phyloP scores from a whole-genome alignment of 768 basidiomycete genomes.

The Kondoa subrosea region DNA sequence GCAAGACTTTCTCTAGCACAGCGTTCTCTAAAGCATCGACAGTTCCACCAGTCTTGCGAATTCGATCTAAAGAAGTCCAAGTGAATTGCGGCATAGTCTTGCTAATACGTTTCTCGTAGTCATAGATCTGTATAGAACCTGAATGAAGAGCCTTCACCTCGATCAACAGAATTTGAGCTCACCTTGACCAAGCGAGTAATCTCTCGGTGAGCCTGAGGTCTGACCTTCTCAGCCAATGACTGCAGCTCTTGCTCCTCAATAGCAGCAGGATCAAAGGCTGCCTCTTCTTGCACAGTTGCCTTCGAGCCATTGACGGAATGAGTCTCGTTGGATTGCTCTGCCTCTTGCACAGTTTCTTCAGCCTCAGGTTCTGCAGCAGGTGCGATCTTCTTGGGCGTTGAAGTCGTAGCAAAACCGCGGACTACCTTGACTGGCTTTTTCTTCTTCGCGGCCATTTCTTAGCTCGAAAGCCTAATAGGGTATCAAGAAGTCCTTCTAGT shows the following conservation, averaged over 20 bases:
- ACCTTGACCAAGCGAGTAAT: conserved; percentile 57
- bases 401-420: neutral
- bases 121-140: conserved; percentile 46
- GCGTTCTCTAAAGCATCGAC: neutral
- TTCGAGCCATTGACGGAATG: neutral
- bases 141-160: neutral
- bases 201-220: conserved; percentile 79
- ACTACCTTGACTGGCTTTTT: neutral
- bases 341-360: no score
- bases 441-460: neutral
- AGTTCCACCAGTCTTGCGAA: neutral
- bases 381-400: neutral
- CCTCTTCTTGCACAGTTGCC: neutral
- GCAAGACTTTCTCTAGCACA: neutral
- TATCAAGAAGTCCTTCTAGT: neutral
- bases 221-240: conserved; percentile 56
- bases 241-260: conserved; percentile 41
- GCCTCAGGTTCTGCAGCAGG: neutral
- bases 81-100: conserved; percentile 40
- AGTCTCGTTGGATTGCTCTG: neutral
- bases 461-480: neutral
- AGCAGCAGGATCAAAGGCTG: neutral
- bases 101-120: conserved; percentile 60
- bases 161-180: conserved; percentile 14
- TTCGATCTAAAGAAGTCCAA: conserved; percentile 4